A percentile compares a stretch with the other conserved stretches of the same genome.
Evolutionary conservation across 2,329 filamentous ascomycete species (phyloP).

Genomic region (Stagonosporopsis chrysanthemi): DNA sequence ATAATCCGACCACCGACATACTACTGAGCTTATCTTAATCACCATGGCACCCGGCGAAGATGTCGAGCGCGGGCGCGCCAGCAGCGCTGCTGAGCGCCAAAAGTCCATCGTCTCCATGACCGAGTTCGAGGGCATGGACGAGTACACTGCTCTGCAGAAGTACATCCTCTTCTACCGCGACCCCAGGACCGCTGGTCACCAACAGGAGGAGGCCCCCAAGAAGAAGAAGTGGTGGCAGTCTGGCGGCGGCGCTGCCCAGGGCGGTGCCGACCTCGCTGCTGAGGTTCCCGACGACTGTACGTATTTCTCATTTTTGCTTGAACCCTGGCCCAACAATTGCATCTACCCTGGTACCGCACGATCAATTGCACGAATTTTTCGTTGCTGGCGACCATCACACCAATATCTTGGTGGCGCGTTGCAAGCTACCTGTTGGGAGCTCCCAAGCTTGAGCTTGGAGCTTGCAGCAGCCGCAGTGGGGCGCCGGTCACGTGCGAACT

Average conservation of each 20-base stretch:
- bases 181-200: constrained; percentile 59
- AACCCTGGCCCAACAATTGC: constrained; percentile 3
- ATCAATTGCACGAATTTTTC: background rate
- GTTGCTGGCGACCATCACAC: constrained; percentile 4
- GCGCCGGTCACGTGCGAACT: constrained; percentile 27
- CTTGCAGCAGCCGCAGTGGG: constrained; percentile 24
- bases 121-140: constrained; percentile 61
- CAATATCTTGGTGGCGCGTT: constrained; percentile 21
- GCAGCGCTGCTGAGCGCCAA: constrained; percentile 41
- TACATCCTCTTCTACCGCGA: constrained; percentile 73
- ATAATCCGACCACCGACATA: constrained; percentile 25
- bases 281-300: constrained; percentile 65
- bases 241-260: constrained; percentile 34
- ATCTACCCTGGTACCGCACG: background rate
- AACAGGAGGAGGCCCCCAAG: constrained; percentile 56
- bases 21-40: constrained; percentile 31
- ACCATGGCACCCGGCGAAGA: constrained; percentile 42
- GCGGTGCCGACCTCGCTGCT: constrained; percentile 42
- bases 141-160: constrained; percentile 71
- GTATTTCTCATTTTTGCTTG: constrained; percentile 6
- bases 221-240: constrained; percentile 66
- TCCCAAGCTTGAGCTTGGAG: constrained; percentile 23
- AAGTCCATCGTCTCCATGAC: constrained; percentile 47
- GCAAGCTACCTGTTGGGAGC: constrained; percentile 1
- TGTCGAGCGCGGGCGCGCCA: constrained; percentile 45